A percentile compares a stretch with the other conserved stretches of the same genome.
These are phyloP conservation scores for Ogataea methylovora DNA, from an alignment of 805 yeast species.

Conservation along the genomic window DNA sequence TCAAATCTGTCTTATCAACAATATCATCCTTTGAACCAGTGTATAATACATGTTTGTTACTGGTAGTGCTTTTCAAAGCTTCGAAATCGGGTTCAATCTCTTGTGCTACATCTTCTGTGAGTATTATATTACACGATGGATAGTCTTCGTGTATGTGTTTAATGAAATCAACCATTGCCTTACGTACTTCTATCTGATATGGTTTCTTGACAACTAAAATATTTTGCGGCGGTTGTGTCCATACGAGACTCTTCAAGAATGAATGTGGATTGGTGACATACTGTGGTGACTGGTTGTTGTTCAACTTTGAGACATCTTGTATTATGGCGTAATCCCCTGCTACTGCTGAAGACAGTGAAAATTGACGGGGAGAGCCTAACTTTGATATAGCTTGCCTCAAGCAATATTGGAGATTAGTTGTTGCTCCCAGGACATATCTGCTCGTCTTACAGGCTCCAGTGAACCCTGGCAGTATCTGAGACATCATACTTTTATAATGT, in stretches of 20 bases:
- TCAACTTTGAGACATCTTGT: not conserved
- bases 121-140: slow-evolving; percentile 71
- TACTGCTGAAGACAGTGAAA: too few relatives aligned
- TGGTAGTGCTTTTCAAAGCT: not conserved
- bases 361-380: too few relatives aligned
- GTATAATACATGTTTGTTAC: slow-evolving; percentile 33
- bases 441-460: too few relatives aligned
- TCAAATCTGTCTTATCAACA: slow-evolving; percentile 60
- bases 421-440: too few relatives aligned
- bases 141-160: slow-evolving; percentile 51
- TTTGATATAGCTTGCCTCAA: too few relatives aligned
- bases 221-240: slow-evolving; percentile 72
- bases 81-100: slow-evolving; percentile 36
- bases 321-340: too few relatives aligned
- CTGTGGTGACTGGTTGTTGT: slow-evolving; percentile 30
- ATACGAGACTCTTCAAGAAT: slow-evolving; percentile 53
- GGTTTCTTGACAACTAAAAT: slow-evolving; percentile 82
- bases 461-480: too few relatives aligned
- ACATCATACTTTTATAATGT: too few relatives aligned
- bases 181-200: slow-evolving; percentile 55
- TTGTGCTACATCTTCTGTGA: slow-evolving; percentile 64
- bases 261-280: slow-evolving; percentile 49
- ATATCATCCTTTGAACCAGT: slow-evolving; percentile 56
- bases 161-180: slow-evolving; percentile 61
- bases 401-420: too few relatives aligned